Conservation (phyloP, 202 grass and related monocot species). For the Elaeis oleifera region DNA sequence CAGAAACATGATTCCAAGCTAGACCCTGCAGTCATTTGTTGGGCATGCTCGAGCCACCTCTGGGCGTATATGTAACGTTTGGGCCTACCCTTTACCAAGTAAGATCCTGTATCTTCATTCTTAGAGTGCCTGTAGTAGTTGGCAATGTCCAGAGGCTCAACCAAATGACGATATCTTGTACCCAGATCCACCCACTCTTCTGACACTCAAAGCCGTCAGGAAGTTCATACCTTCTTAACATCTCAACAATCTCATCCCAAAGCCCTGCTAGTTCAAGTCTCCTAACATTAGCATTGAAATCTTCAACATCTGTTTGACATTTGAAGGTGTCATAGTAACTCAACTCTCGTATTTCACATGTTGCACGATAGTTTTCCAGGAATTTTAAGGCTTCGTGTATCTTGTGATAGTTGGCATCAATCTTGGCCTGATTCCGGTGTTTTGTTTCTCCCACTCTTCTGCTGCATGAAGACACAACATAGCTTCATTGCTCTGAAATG, state of each 20-base stretch:
- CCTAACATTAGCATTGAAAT: slow-evolving; percentile 76
- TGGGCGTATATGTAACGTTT: slow-evolving; percentile 73
- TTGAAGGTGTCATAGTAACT: slow-evolving; percentile 93
- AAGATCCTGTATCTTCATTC: slow-evolving; percentile 83
- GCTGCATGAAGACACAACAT: slow-evolving; percentile 53
- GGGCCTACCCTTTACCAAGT: slow-evolving; percentile 73
- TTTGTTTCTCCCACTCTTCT: slow-evolving; percentile 77
- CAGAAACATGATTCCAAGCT: slow-evolving; percentile 70
- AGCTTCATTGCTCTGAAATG: slow-evolving; percentile 73
- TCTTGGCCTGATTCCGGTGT: slow-evolving; percentile 66
- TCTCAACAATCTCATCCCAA: slow-evolving; percentile 97
- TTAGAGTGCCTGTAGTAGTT: slow-evolving; percentile 96
- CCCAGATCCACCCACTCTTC: slow-evolving; percentile 72
- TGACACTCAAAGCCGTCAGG: slow-evolving; percentile 64
- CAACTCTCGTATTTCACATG: slow-evolving; percentile 44
- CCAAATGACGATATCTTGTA: slow-evolving; percentile 56
- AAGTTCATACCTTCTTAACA: slow-evolving; percentile 69
- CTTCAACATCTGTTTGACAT: slow-evolving; percentile 66
- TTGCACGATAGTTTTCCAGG: slow-evolving; percentile 55
- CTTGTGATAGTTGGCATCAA: slow-evolving; percentile 54
- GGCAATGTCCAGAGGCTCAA: slow-evolving; percentile 93
- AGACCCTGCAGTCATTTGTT: slow-evolving; percentile 40
- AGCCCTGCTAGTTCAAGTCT: slow-evolving; percentile 73
- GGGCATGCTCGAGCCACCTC: slow-evolving; percentile 69
- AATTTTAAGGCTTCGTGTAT: slow-evolving; percentile 54